Conservation (phyloP, 139 green algal species). For the Bryopsis sp. region DNA sequence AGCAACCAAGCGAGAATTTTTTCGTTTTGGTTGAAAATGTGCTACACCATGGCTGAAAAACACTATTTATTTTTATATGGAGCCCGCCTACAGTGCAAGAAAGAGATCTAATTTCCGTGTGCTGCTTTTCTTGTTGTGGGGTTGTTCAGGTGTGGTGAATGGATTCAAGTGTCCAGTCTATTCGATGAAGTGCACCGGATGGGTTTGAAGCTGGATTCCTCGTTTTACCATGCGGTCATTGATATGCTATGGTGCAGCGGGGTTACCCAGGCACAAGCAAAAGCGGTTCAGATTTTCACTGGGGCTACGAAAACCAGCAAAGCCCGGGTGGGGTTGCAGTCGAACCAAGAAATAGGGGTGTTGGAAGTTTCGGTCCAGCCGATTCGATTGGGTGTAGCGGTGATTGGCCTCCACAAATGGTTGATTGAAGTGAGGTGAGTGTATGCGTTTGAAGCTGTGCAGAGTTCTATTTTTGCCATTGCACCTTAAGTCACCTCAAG, state of each 20-base stretch:
- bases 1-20: too few species aligned
- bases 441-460: not conserved
- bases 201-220: too few species aligned
- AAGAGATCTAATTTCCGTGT: too few species aligned
- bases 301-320: slow-evolving; percentile 36
- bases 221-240: slow-evolving; percentile 36
- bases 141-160: too few species aligned
- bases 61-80: too few species aligned
- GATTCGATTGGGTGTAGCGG: not conserved
- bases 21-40: too few species aligned
- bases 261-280: slow-evolving; percentile 41
- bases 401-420: not conserved
- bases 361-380: not conserved
- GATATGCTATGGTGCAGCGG: slow-evolving; percentile 49
- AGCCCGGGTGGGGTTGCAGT: slow-evolving; percentile 14
- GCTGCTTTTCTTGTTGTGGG: too few species aligned
- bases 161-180: too few species aligned
- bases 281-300: slow-evolving; percentile 40
- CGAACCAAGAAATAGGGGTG: not conserved
- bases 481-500: not conserved
- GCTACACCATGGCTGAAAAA: too few species aligned
- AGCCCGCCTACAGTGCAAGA: too few species aligned
- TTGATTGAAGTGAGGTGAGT: not conserved
- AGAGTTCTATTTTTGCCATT: not conserved
- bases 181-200: too few species aligned